Evolutionary conservation across 768 basidiomycete genomes (phyloP).

Genomic region (Gymnopilus dilepis): DNA sequence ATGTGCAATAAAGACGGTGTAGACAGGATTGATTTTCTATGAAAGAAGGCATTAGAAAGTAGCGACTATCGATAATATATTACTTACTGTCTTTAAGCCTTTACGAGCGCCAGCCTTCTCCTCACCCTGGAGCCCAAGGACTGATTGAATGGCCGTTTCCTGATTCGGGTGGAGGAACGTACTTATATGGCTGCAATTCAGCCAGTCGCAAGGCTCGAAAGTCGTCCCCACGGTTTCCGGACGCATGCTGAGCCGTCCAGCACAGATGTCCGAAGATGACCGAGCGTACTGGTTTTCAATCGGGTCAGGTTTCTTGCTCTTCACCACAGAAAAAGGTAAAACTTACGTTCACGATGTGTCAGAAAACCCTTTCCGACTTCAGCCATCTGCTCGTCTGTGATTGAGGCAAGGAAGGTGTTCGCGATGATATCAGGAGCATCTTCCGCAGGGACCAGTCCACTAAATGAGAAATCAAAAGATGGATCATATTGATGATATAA

Average conservation of each 20-base stretch:
- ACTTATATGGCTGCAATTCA: slow-evolving; percentile 33
- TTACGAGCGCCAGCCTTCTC: slow-evolving; percentile 34
- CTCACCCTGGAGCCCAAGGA: slow-evolving; percentile 35
- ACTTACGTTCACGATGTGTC: slow-evolving; percentile 33
- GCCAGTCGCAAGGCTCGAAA: slow-evolving; percentile 29
- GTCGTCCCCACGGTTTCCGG: slow-evolving; percentile 38
- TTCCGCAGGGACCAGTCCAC: slow-evolving; percentile 31
- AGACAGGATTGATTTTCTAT: slow-evolving; percentile 35
- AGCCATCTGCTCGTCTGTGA: slow-evolving; percentile 31
- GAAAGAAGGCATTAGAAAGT: background rate
- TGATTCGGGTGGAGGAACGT: slow-evolving; percentile 30
- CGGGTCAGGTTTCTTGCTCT: background rate
- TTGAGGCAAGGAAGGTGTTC: slow-evolving; percentile 35
- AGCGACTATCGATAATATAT: background rate
- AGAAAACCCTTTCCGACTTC: slow-evolving; percentile 31
- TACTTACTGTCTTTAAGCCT: slow-evolving; percentile 29
- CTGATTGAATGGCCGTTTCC: slow-evolving; percentile 20
- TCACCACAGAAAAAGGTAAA: background rate
- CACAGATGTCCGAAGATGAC: slow-evolving; percentile 33
- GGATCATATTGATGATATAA: slow-evolving; percentile 28
- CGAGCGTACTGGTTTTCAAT: background rate
- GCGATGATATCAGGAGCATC: slow-evolving; percentile 38
- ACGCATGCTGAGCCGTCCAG: slow-evolving; percentile 33
- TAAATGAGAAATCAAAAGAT: slow-evolving; percentile 37
- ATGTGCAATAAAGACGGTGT: slow-evolving; percentile 34